Base-by-base conservation (phyloP, 805 yeast species). In the Blastobotrys chiropterorum region DNA sequence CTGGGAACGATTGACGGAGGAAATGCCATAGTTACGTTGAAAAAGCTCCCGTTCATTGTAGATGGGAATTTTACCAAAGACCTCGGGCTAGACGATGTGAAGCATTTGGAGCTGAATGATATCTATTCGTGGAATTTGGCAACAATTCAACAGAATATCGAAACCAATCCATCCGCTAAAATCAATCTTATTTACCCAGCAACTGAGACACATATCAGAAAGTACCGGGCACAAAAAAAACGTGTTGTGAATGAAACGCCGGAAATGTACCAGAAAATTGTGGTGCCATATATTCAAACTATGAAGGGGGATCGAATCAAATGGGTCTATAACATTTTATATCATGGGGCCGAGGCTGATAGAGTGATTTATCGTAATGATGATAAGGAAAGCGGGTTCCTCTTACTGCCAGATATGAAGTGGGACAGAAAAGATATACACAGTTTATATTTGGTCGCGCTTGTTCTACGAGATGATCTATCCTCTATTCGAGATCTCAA, bases 331-430 rank as follows among this genome's bases (percentile, higher is more conserved):
- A 90, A 90, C 61, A 92, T 92, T 50, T 70, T 94, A 44, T 79
- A 76, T 63, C 77, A 86, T 46, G 95, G 90, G 2, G 88, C 85
- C 20, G 99, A 92, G 66, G 76, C 88, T 0, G 97, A 90, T 34
- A 70, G 88, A 17, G 81, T 92, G n/a, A 74, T 90, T 1, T 77
- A 74, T 59, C 81, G 84, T 48, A 85, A 88, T 56, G 78, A 80
- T 30, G 78, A 79, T 17, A 62, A 67, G 11, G 57, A 61, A 0
- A 65, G 64, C 43, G 90, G 90, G 16, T 88, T 86, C 62, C 80
- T 90, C 3, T 68, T 94, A 45, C 72, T 90, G 42, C 98, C 98
- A 0, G 97, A 92, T 67, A 87, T 92, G 95, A 90, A 90, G 65
- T 94, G 99, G 99, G 97, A 92, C 65, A 82, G 86, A 2, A 70